Evolutionary conservation across 2,329 filamentous ascomycete species (phyloP).

Genomic region (Westerdykella aurantiaca): DNA sequence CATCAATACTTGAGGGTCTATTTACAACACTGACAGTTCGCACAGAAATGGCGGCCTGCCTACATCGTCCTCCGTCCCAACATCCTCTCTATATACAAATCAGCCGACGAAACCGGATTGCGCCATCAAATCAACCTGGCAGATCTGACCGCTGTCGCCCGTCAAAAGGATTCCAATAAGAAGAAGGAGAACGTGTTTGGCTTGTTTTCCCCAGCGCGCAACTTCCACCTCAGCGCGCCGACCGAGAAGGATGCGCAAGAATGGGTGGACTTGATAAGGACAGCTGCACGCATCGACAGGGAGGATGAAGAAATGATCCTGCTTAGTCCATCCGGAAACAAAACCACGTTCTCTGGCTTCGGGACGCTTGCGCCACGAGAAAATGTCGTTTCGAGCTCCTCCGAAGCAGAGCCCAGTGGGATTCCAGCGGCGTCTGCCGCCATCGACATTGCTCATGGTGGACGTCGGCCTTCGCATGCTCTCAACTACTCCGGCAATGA

Average conservation of each 20-base stretch:
- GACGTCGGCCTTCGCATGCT: conserved; percentile 55
- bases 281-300: conserved; percentile 76
- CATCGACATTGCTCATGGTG: conserved; percentile 31
- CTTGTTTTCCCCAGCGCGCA: conserved; percentile 82
- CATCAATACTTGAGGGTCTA: neutral
- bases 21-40: conserved; percentile 6
- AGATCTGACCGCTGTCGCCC: conserved; percentile 84
- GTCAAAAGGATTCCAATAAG: conserved; percentile 82
- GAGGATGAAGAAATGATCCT: conserved; percentile 80
- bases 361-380: conserved; percentile 24
- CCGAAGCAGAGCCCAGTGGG: conserved; percentile 39
- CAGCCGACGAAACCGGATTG: conserved; percentile 81
- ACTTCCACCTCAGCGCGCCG: conserved; percentile 80
- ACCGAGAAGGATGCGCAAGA: conserved; percentile 69
- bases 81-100: conserved; percentile 86
- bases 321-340: conserved; percentile 57
- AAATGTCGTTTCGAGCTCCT: conserved; percentile 41
- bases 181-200: conserved; percentile 85
- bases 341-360: conserved; percentile 43
- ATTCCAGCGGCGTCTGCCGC: conserved; percentile 20
- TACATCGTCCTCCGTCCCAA: conserved; percentile 88
- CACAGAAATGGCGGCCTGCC: conserved; percentile 80
- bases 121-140: conserved; percentile 82
- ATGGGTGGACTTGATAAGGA: conserved; percentile 79
- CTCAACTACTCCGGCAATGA: conserved; percentile 60